Base-by-base conservation (phyloP, 2,329 filamentous ascomycete species). In the Diplodia seriata region DNA sequence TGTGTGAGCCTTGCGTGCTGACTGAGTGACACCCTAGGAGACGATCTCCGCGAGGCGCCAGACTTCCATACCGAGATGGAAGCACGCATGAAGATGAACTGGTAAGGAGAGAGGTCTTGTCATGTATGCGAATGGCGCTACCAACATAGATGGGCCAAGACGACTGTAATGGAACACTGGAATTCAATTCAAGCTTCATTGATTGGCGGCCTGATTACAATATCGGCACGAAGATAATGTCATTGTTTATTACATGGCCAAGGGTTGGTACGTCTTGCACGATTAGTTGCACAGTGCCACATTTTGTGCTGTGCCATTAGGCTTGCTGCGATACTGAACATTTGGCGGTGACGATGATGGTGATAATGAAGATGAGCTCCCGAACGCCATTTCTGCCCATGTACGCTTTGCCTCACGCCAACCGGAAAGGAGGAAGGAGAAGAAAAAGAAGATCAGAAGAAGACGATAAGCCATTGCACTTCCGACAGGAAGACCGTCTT, bases 1-100 rank as follows among this genome's bases (percentile, higher is more conserved):
- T 26, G 33, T 15, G n/a, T 18, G n/a, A 8, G 40, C 40, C 15
- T 68, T 62, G 63, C 12, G 2, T 66, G 50, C 54, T 67, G 18
- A 67, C 43, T 59, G 18, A 20, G n/a, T 7, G 38, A 15, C 23
- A 38, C 36, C 7, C 29, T 66, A 86, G 85, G 84, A 69, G 90
- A 91, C 73, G 92, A 94, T 80, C 86, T 88, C 77, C 86, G 89
- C 74, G 86, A 87, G 70, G 83, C 88, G 51, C 87, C 90, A 29
- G 88, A 90, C 65, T 89, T 97, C 81, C 93, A 97, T 74, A 90
- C 92, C 68, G 94, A 98, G 87, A 93, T 97, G 89, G 94, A 97
- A 88, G 87, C 88, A 81, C 92, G 93, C 86, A 84, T 97, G 80
- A 91, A 89, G 85, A 96, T 97, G 88, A 85, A 78, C 83, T 83